Evolutionary conservation across 805 yeast genomes (phyloP).

Genomic region (Metschnikowia lochheadii): DNA sequence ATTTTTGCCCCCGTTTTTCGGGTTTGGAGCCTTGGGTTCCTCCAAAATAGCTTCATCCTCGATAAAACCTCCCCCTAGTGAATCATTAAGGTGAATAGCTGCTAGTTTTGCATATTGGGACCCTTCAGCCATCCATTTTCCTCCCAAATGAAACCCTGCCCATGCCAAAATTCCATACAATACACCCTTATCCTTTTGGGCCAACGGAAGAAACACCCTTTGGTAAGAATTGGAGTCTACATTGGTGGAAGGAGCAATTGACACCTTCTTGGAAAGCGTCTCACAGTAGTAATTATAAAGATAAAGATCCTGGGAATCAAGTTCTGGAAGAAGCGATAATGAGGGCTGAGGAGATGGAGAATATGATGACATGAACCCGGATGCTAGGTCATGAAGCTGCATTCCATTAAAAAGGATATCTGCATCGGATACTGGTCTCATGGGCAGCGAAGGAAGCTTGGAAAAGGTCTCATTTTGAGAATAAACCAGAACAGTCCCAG

Average conservation of each 20-base stretch:
- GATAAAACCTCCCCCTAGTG: not conserved
- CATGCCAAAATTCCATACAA: constrained; percentile 51
- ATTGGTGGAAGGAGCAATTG: constrained; percentile 44
- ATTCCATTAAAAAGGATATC: not conserved
- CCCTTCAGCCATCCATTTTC: constrained; percentile 47
- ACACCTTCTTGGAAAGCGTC: constrained; percentile 38
- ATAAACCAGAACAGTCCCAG: no score
- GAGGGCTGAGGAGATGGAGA: constrained; percentile 26
- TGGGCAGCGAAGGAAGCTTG: not conserved
- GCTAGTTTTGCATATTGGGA: constrained; percentile 46
- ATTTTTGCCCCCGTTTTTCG: not conserved
- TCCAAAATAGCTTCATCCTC: not conserved
- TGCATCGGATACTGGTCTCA: not conserved
- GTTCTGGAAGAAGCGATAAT: constrained; percentile 18
- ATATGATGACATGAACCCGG: constrained; percentile 20
- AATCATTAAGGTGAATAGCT: constrained; percentile 33
- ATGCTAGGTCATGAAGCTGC: constrained; percentile 6
- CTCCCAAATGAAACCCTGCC: constrained; percentile 51
- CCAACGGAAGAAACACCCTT: constrained; percentile 52
- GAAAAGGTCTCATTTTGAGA: not conserved
- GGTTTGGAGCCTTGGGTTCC: not conserved
- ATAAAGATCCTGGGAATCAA: constrained; percentile 19
- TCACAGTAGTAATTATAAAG: constrained; percentile 49
- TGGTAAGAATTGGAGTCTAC: constrained; percentile 47
- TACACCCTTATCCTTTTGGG: constrained; percentile 48